Conservation (phyloP, 768 basidiomycete genomes). For the Leccinum disarticulatum region DNA sequence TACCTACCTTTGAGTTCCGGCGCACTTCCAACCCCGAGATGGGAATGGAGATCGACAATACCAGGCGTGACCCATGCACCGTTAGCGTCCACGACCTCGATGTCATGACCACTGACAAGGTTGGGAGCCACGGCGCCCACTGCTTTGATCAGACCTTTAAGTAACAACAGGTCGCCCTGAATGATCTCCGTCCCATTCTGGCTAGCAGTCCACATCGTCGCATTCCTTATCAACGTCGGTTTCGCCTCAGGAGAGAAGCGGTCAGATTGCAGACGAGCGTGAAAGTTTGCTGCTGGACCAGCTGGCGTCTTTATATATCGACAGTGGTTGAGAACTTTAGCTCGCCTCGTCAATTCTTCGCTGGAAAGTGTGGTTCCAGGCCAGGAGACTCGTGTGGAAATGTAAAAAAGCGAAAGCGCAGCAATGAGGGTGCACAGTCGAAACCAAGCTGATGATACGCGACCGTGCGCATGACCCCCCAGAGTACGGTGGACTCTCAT, state of each 20-base stretch:
- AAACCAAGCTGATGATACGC: conserved; percentile 2
- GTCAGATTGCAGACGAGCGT: conserved; percentile 55
- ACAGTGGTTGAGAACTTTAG: conserved; percentile 43
- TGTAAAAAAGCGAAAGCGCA: conserved; percentile 5
- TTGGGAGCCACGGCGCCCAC: conserved; percentile 47
- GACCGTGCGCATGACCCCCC: neutral
- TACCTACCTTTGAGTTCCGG: conserved; percentile 33
- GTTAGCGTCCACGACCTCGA: conserved; percentile 56
- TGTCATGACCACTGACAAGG: conserved; percentile 19
- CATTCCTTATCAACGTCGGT: conserved; percentile 68
- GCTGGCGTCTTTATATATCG: conserved; percentile 39
- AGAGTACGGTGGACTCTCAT: neutral
- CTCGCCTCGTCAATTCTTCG: conserved; percentile 12
- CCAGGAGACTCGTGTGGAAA: conserved; percentile 1
- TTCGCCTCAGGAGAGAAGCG: conserved; percentile 64
- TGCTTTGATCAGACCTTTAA: conserved; percentile 63
- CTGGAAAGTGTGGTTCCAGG: neutral
- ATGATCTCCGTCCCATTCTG: conserved; percentile 67
- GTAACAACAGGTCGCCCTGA: conserved; percentile 64
- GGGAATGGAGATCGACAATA: conserved; percentile 50
- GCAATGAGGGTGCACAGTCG: conserved; percentile 10
- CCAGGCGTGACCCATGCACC: conserved; percentile 84
- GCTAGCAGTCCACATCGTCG: conserved; percentile 80
- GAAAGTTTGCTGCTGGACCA: conserved; percentile 48
- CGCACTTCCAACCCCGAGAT: conserved; percentile 42